Conservation (phyloP, 192 early-diverging fungal genomes). For the Umbelopsis sp. region DNA sequence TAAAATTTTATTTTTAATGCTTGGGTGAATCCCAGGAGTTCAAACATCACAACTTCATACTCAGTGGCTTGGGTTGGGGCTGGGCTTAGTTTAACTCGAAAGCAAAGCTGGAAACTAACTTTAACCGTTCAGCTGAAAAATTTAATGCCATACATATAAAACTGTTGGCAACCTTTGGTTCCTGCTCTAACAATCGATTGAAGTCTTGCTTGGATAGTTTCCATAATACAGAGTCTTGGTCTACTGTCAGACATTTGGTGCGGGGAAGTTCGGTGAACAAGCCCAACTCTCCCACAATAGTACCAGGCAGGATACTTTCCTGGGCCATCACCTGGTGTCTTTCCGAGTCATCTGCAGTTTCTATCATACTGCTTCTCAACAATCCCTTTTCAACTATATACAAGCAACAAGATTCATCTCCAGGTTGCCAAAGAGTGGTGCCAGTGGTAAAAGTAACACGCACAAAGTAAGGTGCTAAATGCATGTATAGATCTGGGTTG, state of each 20-base stretch:
- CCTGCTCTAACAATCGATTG: conserved; percentile 64
- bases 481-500: conserved; percentile 56
- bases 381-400: conserved; percentile 80
- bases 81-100: conserved; percentile 31
- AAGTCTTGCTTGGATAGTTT: conserved; percentile 65
- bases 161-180: conserved; percentile 72
- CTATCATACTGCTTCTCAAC: conserved; percentile 43
- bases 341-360: conserved; percentile 21
- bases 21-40: neutral
- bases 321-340: conserved; percentile 40
- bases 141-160: conserved; percentile 81
- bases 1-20: conserved; percentile 11
- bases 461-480: conserved; percentile 67
- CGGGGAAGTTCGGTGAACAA: conserved; percentile 62
- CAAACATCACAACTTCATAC: neutral
- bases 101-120: conserved; percentile 50
- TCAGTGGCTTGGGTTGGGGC: neutral
- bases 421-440: conserved; percentile 70
- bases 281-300: conserved; percentile 86
- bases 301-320: conserved; percentile 91
- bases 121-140: conserved; percentile 67
- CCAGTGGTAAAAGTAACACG: conserved; percentile 55
- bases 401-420: conserved; percentile 60
- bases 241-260: conserved; percentile 60
- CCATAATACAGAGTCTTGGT: conserved; percentile 76